Conservation (phyloP, 164 flowering plant genomes). For the Hamamelis virginiana region DNA sequence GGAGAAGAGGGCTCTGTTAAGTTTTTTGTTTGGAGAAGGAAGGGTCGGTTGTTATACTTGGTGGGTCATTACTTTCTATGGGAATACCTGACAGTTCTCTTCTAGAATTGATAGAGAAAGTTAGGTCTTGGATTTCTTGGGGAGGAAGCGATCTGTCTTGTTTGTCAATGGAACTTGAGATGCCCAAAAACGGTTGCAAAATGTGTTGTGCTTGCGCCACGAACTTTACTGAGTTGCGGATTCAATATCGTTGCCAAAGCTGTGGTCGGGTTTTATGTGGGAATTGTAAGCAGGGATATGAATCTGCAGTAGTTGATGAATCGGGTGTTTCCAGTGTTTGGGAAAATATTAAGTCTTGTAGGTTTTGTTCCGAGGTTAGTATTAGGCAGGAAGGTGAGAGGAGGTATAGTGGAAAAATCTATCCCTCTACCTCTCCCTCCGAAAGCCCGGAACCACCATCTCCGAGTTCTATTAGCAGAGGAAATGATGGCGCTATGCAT, state of each 20-base stretch:
- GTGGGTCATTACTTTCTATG: conserved; percentile 30
- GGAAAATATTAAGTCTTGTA: conserved; percentile 43
- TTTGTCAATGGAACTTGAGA: conserved; percentile 26
- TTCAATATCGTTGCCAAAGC: conserved; percentile 48
- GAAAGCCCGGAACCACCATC: conserved; percentile 54
- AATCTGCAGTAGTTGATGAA: conserved; percentile 19
- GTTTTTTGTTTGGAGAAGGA: neutral
- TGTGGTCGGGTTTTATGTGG: conserved; percentile 60
- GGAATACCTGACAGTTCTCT: conserved; percentile 55
- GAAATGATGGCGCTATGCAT: conserved; percentile 8
- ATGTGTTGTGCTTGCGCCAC: conserved; percentile 54
- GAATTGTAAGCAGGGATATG: conserved; percentile 43
- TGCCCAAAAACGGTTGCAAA: conserved; percentile 30
- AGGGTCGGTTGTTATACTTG: neutral
- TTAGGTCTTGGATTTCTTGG: conserved; percentile 63
- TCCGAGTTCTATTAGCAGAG: conserved; percentile 30
- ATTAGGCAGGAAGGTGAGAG: conserved; percentile 27
- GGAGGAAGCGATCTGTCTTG: conserved; percentile 23
- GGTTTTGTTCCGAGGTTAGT: conserved; percentile 44
- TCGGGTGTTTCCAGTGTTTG: conserved; percentile 14
- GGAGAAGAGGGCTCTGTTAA: neutral
- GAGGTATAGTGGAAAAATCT: conserved; percentile 47
- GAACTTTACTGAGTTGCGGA: conserved; percentile 24
- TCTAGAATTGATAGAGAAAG: conserved; percentile 50
- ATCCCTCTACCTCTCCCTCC: conserved; percentile 56